phyloP scores from a whole-genome alignment of 768 basidiomycete genomes.

The Vararia minispora region DNA sequence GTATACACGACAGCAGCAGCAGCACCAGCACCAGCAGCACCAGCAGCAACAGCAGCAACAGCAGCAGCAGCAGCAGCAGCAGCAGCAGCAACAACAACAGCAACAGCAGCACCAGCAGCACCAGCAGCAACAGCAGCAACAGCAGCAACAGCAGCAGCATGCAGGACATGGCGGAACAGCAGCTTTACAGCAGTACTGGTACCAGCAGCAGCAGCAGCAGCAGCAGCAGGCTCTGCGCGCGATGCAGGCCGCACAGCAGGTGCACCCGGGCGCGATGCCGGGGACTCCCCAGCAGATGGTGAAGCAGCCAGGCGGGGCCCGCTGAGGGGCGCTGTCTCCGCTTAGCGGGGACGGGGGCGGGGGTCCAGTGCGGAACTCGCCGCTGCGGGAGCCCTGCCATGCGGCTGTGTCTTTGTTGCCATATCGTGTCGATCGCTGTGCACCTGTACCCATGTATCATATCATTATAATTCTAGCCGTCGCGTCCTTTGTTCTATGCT shows the following conservation, averaged over 20 bases:
- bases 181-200: no score
- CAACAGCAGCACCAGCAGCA: neutral
- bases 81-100: constrained; percentile 6
- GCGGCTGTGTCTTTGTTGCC: no score
- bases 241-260: no score
- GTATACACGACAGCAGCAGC: constrained; percentile 14
- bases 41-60: constrained; percentile 12
- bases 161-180: constrained; percentile 4
- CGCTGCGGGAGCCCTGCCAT: no score
- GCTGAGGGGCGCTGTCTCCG: no score
- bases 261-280: no score
- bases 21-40: constrained; percentile 15
- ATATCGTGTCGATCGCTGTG: no score
- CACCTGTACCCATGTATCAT: no score
- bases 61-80: constrained; percentile 7
- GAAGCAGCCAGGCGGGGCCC: neutral
- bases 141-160: constrained; percentile 11
- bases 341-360: no score
- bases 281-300: neutral
- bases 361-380: no score
- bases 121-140: constrained; percentile 1
- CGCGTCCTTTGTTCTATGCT: no score
- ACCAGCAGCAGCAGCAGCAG: constrained; percentile 8
- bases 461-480: no score
- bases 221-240: constrained; percentile 6